phyloP scores from a whole-genome alignment of 495 filamentous ascomycete species.

The Aspergillus campestris region DNA sequence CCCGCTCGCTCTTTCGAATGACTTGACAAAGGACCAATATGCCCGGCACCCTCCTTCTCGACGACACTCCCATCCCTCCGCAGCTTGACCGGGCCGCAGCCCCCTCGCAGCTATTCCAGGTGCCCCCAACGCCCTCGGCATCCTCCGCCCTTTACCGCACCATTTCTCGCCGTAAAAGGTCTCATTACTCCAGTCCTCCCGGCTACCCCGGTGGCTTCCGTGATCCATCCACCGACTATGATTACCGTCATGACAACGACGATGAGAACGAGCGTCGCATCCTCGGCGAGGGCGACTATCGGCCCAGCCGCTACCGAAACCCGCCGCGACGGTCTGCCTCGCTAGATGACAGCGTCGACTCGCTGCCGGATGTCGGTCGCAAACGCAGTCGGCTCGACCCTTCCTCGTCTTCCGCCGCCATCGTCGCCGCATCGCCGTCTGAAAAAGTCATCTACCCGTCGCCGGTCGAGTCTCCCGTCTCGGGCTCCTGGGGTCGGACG shows the following conservation, averaged over 20 bases:
- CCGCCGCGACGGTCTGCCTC: slow-evolving; percentile 20
- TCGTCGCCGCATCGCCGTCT: slow-evolving; percentile 10
- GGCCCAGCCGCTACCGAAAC: slow-evolving; percentile 39
- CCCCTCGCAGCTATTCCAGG: slow-evolving; percentile 57
- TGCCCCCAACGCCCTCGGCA: slow-evolving; percentile 55
- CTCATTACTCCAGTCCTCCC: slow-evolving; percentile 16
- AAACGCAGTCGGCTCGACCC: slow-evolving; percentile 37
- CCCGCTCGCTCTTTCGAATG: no score
- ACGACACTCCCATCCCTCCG: slow-evolving; percentile 43
- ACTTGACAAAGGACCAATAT: slow-evolving; percentile 19
- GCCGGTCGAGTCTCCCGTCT: neutral
- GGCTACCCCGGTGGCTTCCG: no score
- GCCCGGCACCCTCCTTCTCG: slow-evolving; percentile 39
- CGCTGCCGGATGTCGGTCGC: slow-evolving; percentile 20
- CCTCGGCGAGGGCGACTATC: slow-evolving; percentile 35
- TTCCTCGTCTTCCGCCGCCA: slow-evolving; percentile 9
- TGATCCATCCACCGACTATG: neutral
- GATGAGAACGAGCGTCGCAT: slow-evolving; percentile 1
- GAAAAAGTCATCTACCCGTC: neutral
- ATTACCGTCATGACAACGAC: slow-evolving; percentile 50
- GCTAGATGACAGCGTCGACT: slow-evolving; percentile 26
- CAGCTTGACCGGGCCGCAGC: slow-evolving; percentile 47
- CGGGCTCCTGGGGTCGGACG: slow-evolving; percentile 35
- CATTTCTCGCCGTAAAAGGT: slow-evolving; percentile 43
- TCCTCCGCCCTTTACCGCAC: slow-evolving; percentile 53